Percentiles rank a stretch among this genome's conserved stretches.
Conservation (phyloP, 305 asterid genomes). For the Caryopteris hybrid region DNA sequence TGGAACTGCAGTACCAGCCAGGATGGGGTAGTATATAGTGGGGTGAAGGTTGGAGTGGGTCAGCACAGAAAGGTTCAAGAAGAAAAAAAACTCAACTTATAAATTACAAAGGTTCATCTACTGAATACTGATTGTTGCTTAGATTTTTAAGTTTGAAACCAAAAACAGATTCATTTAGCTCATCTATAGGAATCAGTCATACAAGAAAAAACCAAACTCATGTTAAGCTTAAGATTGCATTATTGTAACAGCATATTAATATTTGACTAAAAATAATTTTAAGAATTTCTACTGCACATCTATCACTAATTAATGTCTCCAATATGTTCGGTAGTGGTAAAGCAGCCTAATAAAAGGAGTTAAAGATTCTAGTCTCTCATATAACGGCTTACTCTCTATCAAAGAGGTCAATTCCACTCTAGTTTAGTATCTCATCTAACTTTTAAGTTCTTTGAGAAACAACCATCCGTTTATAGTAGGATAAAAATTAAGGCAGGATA, state of each 20-base stretch:
- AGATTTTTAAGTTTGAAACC: neutral
- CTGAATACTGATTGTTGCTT: neutral
- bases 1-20: neutral
- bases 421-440: conserved; percentile 3
- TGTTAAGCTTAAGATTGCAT: neutral
- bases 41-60: neutral
- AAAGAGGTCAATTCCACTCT: neutral
- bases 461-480: neutral
- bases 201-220: neutral
- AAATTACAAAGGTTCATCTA: neutral
- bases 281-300: neutral
- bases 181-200: neutral
- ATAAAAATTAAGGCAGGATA: neutral
- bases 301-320: neutral
- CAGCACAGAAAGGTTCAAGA: neutral
- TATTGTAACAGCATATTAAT: neutral
- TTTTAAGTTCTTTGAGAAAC: neutral
- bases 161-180: neutral
- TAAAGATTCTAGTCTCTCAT: neutral
- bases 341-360: neutral
- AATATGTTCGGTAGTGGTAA: neutral
- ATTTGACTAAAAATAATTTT: neutral
- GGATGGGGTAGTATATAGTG: neutral
- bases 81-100: neutral
- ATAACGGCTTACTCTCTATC: neutral